phyloP scores from a whole-genome alignment of 2,329 filamentous ascomycete genomes.

The Pestalotiopsis sp. region DNA sequence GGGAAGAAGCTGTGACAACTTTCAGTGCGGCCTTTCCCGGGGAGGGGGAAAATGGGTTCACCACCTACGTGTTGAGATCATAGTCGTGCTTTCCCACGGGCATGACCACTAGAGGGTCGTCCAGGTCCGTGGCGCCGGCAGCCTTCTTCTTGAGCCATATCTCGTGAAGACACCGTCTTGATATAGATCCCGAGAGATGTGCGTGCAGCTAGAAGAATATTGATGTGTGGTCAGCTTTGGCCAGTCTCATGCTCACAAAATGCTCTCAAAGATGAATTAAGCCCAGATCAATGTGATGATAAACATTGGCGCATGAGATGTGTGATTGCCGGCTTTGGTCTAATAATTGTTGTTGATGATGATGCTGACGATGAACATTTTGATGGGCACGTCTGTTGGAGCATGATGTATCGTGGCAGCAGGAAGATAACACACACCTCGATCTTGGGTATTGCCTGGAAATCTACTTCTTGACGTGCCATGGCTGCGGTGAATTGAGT shows the following conservation, averaged over 20 bases:
- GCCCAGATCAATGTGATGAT: too few species aligned
- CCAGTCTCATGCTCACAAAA: not conserved
- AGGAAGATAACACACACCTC: slow-evolving; percentile 42
- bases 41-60: not conserved
- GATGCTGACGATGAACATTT: not conserved
- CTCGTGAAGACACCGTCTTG: slow-evolving; percentile 70
- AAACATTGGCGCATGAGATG: too few species aligned
- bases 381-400: not conserved
- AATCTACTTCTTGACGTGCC: slow-evolving; percentile 38
- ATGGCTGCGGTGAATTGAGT: not conserved
- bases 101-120: slow-evolving; percentile 72
- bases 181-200: slow-evolving; percentile 80
- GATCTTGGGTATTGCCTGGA: slow-evolving; percentile 55
- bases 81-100: slow-evolving; percentile 73
- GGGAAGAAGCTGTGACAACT: slow-evolving; percentile 68
- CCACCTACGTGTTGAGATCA: slow-evolving; percentile 64
- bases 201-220: slow-evolving; percentile 66
- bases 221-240: slow-evolving; percentile 13
- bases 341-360: not conserved
- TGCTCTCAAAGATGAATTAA: not conserved
- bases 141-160: slow-evolving; percentile 69
- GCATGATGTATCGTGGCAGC: not conserved
- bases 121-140: slow-evolving; percentile 54
- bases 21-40: not conserved
- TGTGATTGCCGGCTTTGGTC: too few species aligned